phyloP scores from a whole-genome alignment of 805 yeast genomes.

The Vanderwaltozyma tropicalis region DNA sequence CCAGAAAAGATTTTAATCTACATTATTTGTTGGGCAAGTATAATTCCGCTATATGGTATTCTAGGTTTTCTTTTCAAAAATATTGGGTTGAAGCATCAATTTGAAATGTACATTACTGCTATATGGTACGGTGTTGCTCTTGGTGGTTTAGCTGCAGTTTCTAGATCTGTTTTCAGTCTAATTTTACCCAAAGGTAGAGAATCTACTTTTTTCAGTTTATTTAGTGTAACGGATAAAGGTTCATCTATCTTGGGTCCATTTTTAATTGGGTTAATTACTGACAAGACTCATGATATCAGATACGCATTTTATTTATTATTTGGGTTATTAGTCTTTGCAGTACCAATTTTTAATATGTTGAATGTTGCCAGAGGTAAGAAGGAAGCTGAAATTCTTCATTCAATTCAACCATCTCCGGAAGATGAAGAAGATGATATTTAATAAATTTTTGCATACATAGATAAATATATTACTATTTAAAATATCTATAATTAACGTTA shows the following conservation, averaged over 20 bases:
- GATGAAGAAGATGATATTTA: neutral
- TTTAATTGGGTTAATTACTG: constrained; percentile 61
- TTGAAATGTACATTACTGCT: constrained; percentile 61
- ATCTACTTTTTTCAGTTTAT: constrained; percentile 63
- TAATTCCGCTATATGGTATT: constrained; percentile 64
- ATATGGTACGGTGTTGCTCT: constrained; percentile 67
- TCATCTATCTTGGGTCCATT: constrained; percentile 67
- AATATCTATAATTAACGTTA: too few species aligned
- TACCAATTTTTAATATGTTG: constrained; percentile 46
- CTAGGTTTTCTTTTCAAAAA: constrained; percentile 47
- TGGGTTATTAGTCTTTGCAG: constrained; percentile 39
- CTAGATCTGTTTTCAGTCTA: constrained; percentile 57
- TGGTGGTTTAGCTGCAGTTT: constrained; percentile 62
- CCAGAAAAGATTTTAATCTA: constrained; percentile 42
- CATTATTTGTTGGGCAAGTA: constrained; percentile 48
- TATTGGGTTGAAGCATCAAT: constrained; percentile 51
- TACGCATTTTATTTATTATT: constrained; percentile 60
- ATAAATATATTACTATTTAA: too few species aligned
- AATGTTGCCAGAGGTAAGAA: constrained; percentile 52
- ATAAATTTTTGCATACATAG: too few species aligned
- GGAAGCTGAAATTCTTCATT: constrained; percentile 37
- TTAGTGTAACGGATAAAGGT: constrained; percentile 72
- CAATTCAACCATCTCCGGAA: neutral
- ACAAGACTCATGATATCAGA: constrained; percentile 61
- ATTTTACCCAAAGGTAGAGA: constrained; percentile 69